Base-by-base conservation (phyloP, 139 green algal species). In the Spirogloea muscicola region DNA sequence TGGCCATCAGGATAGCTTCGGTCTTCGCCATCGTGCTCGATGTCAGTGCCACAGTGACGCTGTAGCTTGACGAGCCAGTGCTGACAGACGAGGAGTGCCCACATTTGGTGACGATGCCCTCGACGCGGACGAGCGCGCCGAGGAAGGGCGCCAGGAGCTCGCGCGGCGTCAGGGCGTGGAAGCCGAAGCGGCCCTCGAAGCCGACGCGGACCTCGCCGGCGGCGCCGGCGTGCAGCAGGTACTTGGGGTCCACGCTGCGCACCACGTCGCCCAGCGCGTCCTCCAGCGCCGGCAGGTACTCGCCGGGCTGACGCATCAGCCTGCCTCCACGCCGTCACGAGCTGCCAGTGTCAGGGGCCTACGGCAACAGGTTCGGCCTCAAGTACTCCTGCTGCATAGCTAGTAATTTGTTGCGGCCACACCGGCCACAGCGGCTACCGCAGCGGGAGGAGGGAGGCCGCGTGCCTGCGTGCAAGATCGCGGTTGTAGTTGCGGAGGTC, bases 51-150 rank as follows among this genome's bases (percentile, higher is more conserved):
- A n/a, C n/a, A n/a, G n/a, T n/a, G n/a, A n/a, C n/a, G n/a, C n/a
- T n/a, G n/a, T n/a, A n/a, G n/a, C n/a, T n/a, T n/a, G n/a, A n/a
- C n/a, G n/a, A n/a, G n/a, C n/a, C n/a, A n/a, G n/a, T n/a, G n/a
- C n/a, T n/a, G n/a, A n/a, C n/a, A n/a, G n/a, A n/a, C n/a, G n/a
- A n/a, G n/a, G n/a, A n/a, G 1, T 34, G 62, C 74, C 68, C 21
- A 83, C 82, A 90, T 72, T 92, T 92, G 37, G 94, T 99, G 1
- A 99, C 91, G 68, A 99, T 98, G 75, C 94, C 94, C 39, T 95
- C 90, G 42, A 98, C 86, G 51, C 77, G 82, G 1, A 98, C 93
- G 43, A 98, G 78, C 77, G 91, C 85, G 80, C 85, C 86, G 42
- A 98, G 76, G 58, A 90, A 86, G 13, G 66, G 42, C 1, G 88